These are phyloP conservation scores for Neofusicoccum ribis DNA, from an alignment of 2,329 filamentous ascomycete species.

Conservation along the genomic window DNA sequence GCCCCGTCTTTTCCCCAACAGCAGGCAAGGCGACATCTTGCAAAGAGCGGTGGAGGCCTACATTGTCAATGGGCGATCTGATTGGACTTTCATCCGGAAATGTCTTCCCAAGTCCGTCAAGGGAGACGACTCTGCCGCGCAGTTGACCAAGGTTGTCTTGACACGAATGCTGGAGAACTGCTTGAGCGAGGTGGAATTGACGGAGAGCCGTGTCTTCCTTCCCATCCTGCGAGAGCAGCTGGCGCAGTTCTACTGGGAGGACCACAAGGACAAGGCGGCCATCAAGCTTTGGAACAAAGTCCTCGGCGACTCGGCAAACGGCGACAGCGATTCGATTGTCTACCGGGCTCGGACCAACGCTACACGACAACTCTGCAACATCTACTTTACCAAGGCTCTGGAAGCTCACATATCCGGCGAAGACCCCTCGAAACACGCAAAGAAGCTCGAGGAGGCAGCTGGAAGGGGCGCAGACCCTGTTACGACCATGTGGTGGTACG, in stretches of 20 bases:
- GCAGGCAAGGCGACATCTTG: not conserved
- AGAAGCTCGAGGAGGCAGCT: slow-evolving; percentile 7
- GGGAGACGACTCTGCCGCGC: not conserved
- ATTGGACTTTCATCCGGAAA: slow-evolving; percentile 7
- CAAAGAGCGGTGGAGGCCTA: not conserved
- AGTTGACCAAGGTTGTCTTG: not conserved
- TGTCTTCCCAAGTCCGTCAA: slow-evolving; percentile 1
- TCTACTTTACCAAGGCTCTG: slow-evolving; percentile 16
- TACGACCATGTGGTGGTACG: slow-evolving; percentile 11
- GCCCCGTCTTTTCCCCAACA: slow-evolving; percentile 8
- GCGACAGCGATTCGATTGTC: slow-evolving; percentile 2
- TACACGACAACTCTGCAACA: slow-evolving; percentile 8
- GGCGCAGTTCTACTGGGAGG: slow-evolving; percentile 8
- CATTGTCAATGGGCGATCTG: not conserved
- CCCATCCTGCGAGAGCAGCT: slow-evolving; percentile 8
- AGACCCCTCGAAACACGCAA: slow-evolving; percentile 2
- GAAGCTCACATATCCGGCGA: slow-evolving; percentile 9
- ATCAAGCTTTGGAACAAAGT: slow-evolving; percentile 16
- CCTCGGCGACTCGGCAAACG: not conserved
- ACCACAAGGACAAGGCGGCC: slow-evolving; percentile 9
- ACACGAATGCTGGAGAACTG: slow-evolving; percentile 10
- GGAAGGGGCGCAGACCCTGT: slow-evolving; percentile 5
- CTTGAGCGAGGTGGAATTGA: slow-evolving; percentile 5
- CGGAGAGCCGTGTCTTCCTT: not conserved
- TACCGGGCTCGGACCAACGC: slow-evolving; percentile 7